Base-by-base conservation (phyloP, 306 rosid genomes). In the Dalbergia oliveri region DNA sequence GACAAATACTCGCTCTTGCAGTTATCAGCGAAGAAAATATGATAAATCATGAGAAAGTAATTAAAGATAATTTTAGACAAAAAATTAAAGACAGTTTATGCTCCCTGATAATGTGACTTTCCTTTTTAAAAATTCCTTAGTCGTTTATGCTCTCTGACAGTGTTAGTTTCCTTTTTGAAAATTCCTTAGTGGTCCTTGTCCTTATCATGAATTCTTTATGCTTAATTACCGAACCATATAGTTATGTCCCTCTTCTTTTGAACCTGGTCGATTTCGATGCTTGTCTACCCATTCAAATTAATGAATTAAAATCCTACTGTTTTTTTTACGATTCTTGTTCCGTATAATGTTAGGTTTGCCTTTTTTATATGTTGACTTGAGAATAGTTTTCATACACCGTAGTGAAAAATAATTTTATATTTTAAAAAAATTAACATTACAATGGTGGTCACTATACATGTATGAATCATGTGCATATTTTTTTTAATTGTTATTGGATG, bases 1-100 rank as follows among this genome's bases (percentile, higher is more conserved):
- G n/a, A 54, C 60, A 49, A 4, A 14, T 47, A 37, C 65, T 58
- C 56, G 5, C 76, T 75, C 67, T 66, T 56, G 35, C 21, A 3
- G 51, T 21, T n/a, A 15, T 59, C 33, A 49, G 8, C 0, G 18
- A 31, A 45, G 8, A 16, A 50, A 61, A 35, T 37, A 14, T 34
- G 4, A 5, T 9, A 26, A 60, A 60, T 12, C 14, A 7, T 33
- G 7, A 5, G 31, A 4, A 65, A 51, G 35, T 35, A 14, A 50
- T 21, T 68, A 21, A 26, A 59, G 19, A 21, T 75, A 47, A 26
- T 26, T 1, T 26, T 26, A 26, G 31, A 26, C 31, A 26, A 26
- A 26, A 26, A 26, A 26, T 26, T 26, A 26, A 26, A 26, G 31
- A 26, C 31, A 26, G 1, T 26, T 26, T 13, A 12, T 31, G 21